phyloP scores from a whole-genome alignment of 257 asterid species.

The Dorcoceras hygrometricum region DNA sequence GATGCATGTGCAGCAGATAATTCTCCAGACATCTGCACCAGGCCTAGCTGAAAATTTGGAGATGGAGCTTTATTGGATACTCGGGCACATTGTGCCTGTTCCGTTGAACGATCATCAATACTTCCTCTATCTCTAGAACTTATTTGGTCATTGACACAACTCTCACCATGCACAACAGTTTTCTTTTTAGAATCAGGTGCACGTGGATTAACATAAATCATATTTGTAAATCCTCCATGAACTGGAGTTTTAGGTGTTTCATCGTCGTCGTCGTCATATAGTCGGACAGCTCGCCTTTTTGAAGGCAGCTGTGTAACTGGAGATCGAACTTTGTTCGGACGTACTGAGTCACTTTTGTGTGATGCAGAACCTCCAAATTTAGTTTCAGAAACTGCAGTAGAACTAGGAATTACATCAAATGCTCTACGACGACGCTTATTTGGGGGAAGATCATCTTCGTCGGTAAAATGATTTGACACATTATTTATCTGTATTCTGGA shows the following conservation, averaged over 20 bases:
- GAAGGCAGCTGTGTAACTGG: constrained; percentile 36
- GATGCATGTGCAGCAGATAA: constrained; percentile 32
- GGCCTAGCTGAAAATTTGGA: constrained; percentile 37
- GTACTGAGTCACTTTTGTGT: constrained; percentile 21
- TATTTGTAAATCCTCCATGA: constrained; percentile 67
- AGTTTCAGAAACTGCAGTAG: constrained; percentile 11
- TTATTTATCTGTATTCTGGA: constrained; percentile 21
- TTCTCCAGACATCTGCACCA: constrained; percentile 46
- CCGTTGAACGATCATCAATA: constrained; percentile 40
- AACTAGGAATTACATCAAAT: constrained; percentile 20
- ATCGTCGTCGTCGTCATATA: constrained; percentile 64
- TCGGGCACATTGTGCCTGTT: constrained; percentile 39
- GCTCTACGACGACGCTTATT: constrained; percentile 44
- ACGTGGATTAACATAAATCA: constrained; percentile 38
- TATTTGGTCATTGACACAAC: constrained; percentile 30
- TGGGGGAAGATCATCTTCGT: constrained; percentile 43
- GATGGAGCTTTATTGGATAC: constrained; percentile 35
- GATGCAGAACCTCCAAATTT: constrained; percentile 22
- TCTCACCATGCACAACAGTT: constrained; percentile 33
- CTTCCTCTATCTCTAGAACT: constrained; percentile 35
- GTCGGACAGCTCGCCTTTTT: constrained; percentile 92
- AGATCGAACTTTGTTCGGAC: constrained; percentile 15
- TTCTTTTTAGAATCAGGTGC: constrained; percentile 41
- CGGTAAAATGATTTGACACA: constrained; percentile 29
- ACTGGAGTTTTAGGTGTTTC: constrained; percentile 93